Evolutionary conservation across 495 filamentous ascomycete genomes (phyloP).

Genomic region (Chaetomidium leptoderma): DNA sequence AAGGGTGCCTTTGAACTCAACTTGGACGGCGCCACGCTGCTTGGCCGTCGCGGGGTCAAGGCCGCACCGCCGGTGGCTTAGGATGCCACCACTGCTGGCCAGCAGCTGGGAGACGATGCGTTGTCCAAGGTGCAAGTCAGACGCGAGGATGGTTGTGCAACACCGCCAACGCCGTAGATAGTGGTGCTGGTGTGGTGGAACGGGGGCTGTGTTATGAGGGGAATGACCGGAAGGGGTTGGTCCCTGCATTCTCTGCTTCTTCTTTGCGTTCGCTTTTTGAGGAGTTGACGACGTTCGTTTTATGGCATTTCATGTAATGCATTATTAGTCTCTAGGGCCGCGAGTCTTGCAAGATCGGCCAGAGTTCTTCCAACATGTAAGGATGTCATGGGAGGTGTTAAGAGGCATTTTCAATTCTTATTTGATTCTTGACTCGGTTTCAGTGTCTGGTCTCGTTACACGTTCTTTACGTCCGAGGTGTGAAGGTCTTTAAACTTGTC

Average conservation of each 20-base stretch:
- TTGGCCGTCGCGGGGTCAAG: conserved; percentile 70
- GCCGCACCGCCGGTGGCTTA: conserved; percentile 39
- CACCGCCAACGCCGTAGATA: background rate
- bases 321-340: background rate
- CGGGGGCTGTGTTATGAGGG: background rate
- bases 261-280: background rate
- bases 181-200: background rate
- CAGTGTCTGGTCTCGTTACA: no score
- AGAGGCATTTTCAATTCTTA: background rate
- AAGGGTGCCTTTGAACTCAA: conserved; percentile 83
- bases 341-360: background rate
- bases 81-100: conserved; percentile 11
- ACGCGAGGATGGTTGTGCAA: background rate
- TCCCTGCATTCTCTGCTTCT: background rate
- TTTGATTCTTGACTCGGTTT: background rate
- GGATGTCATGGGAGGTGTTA: conserved; percentile 3
- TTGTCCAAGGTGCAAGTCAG: background rate
- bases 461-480: no score
- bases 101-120: background rate
- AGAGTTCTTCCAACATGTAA: background rate
- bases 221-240: no score
- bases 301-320: conserved; percentile 1
- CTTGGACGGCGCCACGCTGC: conserved; percentile 79
- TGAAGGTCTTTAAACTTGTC: no score
- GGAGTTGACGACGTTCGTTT: background rate